phyloP scores from a whole-genome alignment of 768 basidiomycete species.

The Aureoboletus auriporus region DNA sequence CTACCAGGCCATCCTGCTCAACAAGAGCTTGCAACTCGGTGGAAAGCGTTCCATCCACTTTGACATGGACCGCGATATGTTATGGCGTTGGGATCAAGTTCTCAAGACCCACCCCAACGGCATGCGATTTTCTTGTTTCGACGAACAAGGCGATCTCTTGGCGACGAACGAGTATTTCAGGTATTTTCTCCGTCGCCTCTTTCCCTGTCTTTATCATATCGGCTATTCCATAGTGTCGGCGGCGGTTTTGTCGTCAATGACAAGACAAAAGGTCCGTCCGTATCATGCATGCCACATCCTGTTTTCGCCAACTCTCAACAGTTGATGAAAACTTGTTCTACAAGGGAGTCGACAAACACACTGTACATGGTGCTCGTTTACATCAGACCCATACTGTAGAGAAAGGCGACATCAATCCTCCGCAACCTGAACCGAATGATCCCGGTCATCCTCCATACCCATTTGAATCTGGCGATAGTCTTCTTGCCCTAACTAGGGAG shows the following conservation, averaged over 20 bases:
- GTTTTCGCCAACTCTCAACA: conserved; percentile 22
- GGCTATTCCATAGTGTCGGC: conserved; percentile 54
- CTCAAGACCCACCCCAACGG: conserved; percentile 89
- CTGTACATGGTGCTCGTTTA: conserved; percentile 75
- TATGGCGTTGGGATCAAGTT: conserved; percentile 89
- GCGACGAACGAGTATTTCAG: conserved; percentile 96
- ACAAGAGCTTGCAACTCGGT: conserved; percentile 64
- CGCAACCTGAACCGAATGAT: conserved; percentile 17
- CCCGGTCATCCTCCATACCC: conserved; percentile 74
- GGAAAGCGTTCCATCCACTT: conserved; percentile 77
- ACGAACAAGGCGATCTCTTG: conserved; percentile 74
- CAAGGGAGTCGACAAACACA: conserved; percentile 81
- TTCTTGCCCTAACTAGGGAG: conserved; percentile 70
- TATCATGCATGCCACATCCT: background rate
- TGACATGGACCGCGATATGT: conserved; percentile 88
- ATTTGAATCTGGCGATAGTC: conserved; percentile 71
- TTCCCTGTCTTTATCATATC: background rate
- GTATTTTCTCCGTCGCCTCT: conserved; percentile 19
- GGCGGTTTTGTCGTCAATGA: conserved; percentile 96
- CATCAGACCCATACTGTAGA: conserved; percentile 56
- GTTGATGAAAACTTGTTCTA: conserved; percentile 95
- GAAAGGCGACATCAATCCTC: conserved; percentile 12
- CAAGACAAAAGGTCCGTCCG: conserved; percentile 78
- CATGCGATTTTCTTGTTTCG: conserved; percentile 88
- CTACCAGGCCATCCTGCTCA: conserved; percentile 62